Evolutionary conservation across 2,329 filamentous ascomycete genomes (phyloP), one percentile per base, ranked within the genome.

Genomic region (Apiospora malaysiana): DNA sequence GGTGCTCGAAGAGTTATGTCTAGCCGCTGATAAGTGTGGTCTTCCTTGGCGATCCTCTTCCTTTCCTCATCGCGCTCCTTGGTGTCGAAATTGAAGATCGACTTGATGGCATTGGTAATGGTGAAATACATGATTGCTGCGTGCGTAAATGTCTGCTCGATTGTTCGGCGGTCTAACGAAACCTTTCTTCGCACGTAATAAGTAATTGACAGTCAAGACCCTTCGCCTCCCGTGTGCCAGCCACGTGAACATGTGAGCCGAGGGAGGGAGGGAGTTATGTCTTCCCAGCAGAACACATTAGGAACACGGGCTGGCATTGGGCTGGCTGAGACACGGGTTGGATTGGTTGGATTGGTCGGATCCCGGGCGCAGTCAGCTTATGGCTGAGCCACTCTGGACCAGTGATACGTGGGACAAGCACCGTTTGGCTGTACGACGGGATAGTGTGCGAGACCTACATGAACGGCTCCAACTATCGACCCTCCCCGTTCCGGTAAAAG

Each of bases 1-100:
- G 78, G 78, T 16, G 75, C 75, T 14, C 77, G 76, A 37, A 73
- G 73, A 4, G 68, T 67, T 27, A 76, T 74, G 68, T 77, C 68
- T 68, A 70, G 21, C 5, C 68, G 7, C 5, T 66, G 40, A 23
- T 70, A 70, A 5, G 23, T 37, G 65, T 76, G 74, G 40, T 76
- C 75, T 14, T 76, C 74, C 27, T 75, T 68, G 2, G 70, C 70
- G 63, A 71, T 68, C 49, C 68, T 68, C n/a, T 21, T 59, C 8
- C 49, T 23, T 12, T 71, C 46, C 27, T n/a, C 46, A 10, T 71
- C 23, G 8, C 70, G 67, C 56, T 72, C 71, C 12, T 70, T 66
- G 49, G 68, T 68, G 27, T 71, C 67, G 40, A 71, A 72, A 4
- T 45, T 72, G 32, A 75, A 67, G n/a, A 74, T 37, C 40, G 74